phyloP scores from a whole-genome alignment of 2,329 filamentous ascomycete species.

The Magnaporthales sp. region DNA sequence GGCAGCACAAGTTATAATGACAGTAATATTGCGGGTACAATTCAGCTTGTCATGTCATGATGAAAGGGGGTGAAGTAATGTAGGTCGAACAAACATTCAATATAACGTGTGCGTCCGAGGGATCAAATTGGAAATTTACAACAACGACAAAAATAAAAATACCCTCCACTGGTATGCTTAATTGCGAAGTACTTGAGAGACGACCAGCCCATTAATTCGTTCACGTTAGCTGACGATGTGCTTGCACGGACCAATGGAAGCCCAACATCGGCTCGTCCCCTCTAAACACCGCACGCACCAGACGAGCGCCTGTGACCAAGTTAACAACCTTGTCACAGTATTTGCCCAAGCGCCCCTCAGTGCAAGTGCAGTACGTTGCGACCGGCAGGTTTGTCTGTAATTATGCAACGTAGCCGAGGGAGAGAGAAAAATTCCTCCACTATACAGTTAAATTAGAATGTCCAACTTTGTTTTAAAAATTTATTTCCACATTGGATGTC shows the following conservation, averaged over 20 bases:
- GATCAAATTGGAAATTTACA: not conserved
- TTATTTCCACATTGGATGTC: not conserved
- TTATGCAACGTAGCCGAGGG: not conserved
- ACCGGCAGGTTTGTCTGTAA: not conserved
- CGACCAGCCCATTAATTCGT: not conserved
- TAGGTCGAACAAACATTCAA: too few relatives aligned
- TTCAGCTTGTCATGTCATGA: not conserved
- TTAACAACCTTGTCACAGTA: not conserved
- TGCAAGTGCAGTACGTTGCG: not conserved
- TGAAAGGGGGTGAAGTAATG: not conserved
- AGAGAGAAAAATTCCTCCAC: not conserved
- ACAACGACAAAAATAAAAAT: not conserved
- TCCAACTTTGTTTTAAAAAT: not conserved
- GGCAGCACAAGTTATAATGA: not conserved
- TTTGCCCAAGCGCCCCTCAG: not conserved
- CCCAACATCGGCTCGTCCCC: not conserved
- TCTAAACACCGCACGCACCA: not conserved
- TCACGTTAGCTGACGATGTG: not conserved
- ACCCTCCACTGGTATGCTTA: not conserved
- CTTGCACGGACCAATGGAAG: not conserved
- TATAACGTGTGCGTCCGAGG: not conserved
- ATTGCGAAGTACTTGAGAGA: not conserved
- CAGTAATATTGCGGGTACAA: not conserved
- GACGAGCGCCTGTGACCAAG: not conserved
- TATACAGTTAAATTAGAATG: not conserved